A percentile compares a stretch with the other conserved stretches of the same genome.
phyloP scores from a whole-genome alignment of 1,139 yeast species.

The Pichia norvegensis region DNA sequence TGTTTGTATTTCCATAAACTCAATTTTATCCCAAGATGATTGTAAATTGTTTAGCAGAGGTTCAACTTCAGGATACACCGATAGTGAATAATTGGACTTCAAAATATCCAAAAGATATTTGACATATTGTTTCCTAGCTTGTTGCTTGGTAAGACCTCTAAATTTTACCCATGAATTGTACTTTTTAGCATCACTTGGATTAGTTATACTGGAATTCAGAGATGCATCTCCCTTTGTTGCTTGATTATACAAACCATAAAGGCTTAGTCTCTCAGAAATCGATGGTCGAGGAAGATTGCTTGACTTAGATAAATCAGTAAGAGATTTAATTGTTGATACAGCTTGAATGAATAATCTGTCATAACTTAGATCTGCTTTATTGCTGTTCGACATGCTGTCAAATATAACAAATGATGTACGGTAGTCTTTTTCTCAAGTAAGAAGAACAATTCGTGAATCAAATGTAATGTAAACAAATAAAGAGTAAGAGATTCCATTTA shows the following conservation, averaged over 20 bases:
- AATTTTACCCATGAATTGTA: conserved; percentile 86
- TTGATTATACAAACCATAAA: conserved; percentile 80
- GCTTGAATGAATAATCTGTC: conserved; percentile 80
- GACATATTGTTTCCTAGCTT: conserved; percentile 68
- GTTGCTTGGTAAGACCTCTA: conserved; percentile 60
- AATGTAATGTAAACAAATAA: background rate
- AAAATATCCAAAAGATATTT: conserved; percentile 51
- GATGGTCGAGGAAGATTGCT: conserved; percentile 79
- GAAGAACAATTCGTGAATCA: background rate
- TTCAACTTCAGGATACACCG: background rate
- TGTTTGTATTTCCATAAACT: background rate
- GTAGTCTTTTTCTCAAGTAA: background rate
- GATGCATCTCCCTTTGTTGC: conserved; percentile 82
- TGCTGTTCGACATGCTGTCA: background rate
- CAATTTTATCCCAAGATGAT: conserved; percentile 50
- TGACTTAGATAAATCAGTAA: conserved; percentile 60
- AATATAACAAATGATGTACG: background rate
- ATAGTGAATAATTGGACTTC: conserved; percentile 2
- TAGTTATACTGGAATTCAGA: conserved; percentile 53
- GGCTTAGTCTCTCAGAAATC: conserved; percentile 56
- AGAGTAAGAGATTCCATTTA: background rate
- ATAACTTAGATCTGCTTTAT: conserved; percentile 32
- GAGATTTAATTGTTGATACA: conserved; percentile 65
- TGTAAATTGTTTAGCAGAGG: conserved; percentile 2
- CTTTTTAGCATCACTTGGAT: conserved; percentile 48